phyloP scores from a whole-genome alignment of 2,329 filamentous ascomycete species.

The Thielaviopsis ethacetica region DNA sequence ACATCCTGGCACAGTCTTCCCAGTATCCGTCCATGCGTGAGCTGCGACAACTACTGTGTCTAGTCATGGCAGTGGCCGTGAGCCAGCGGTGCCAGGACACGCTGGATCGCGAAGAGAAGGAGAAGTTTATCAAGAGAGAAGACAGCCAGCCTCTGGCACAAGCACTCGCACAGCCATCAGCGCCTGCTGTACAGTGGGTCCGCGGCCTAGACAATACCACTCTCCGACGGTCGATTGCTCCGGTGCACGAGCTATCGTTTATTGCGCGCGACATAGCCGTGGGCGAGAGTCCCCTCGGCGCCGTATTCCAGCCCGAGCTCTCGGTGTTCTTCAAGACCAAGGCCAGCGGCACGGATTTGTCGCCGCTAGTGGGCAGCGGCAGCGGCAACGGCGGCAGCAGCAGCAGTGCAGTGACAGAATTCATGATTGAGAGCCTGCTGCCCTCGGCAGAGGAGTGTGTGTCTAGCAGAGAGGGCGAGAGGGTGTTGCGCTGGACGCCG shows the following conservation, averaged over 20 bases:
- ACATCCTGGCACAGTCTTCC: constrained; percentile 26
- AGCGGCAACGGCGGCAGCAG: too few relatives aligned
- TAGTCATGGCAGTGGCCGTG: constrained; percentile 26
- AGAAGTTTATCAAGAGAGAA: background rate
- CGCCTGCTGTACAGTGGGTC: background rate
- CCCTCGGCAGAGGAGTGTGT: background rate
- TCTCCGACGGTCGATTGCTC: background rate
- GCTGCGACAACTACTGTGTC: constrained; percentile 29
- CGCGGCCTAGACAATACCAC: background rate
- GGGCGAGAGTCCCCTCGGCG: too few relatives aligned
- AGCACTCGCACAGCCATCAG: background rate
- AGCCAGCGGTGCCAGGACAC: constrained; percentile 20
- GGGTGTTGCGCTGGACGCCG: background rate
- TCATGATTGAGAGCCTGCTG: background rate
- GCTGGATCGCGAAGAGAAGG: constrained; percentile 9
- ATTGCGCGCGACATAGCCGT: background rate
- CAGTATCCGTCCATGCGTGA: constrained; percentile 29
- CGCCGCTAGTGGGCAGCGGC: too few relatives aligned
- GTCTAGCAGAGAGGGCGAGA: background rate
- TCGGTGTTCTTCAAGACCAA: background rate
- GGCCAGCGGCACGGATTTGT: too few relatives aligned
- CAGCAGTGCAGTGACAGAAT: too few relatives aligned
- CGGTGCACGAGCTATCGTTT: background rate
- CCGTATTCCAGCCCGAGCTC: background rate
- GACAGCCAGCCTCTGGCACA: background rate